These are phyloP conservation scores for Santalum album DNA, from an alignment of 164 flowering plant species.

Conservation along the genomic window DNA sequence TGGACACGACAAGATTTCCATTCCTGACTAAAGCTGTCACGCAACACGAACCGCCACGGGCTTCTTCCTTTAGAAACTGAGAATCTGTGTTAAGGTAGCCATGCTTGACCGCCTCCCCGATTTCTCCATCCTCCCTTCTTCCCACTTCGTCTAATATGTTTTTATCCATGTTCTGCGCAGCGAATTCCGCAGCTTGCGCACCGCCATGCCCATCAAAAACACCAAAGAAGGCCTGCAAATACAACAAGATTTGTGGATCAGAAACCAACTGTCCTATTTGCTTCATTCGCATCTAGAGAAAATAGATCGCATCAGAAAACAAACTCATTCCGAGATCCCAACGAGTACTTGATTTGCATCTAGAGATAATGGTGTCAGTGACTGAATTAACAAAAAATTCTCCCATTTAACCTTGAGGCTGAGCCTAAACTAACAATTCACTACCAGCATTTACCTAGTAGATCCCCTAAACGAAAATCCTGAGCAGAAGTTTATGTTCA, in stretches of 20 bases:
- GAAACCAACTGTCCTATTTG: too few relatives aligned
- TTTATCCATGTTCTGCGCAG: slow-evolving; percentile 43
- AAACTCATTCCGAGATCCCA: too few relatives aligned
- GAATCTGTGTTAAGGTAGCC: slow-evolving; percentile 59
- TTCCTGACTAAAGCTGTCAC: slow-evolving; percentile 47
- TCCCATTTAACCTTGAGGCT: too few relatives aligned
- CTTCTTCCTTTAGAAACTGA: slow-evolving; percentile 43
- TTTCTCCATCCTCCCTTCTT: slow-evolving; percentile 17
- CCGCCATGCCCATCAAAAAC: slow-evolving; percentile 86
- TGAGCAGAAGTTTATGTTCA: too few relatives aligned
- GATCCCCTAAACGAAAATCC: too few relatives aligned
- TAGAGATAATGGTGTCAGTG: too few relatives aligned
- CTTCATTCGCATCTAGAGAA: too few relatives aligned
- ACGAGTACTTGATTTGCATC: too few relatives aligned
- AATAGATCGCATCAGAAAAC: too few relatives aligned
- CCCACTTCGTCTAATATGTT: slow-evolving; percentile 41
- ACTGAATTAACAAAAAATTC: too few relatives aligned
- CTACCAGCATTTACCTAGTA: too few relatives aligned
- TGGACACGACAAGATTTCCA: slow-evolving; percentile 50
- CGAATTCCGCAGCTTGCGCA: slow-evolving; percentile 59
- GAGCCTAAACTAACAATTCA: too few relatives aligned
- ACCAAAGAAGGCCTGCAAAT: slow-evolving; percentile 56
- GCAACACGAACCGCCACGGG: slow-evolving; percentile 53
- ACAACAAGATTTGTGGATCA: not conserved
- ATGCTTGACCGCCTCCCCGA: slow-evolving; percentile 36